These are phyloP conservation scores for Jacaranda mimosifolia DNA, from an alignment of 257 asterid species.

Conservation along the genomic window DNA sequence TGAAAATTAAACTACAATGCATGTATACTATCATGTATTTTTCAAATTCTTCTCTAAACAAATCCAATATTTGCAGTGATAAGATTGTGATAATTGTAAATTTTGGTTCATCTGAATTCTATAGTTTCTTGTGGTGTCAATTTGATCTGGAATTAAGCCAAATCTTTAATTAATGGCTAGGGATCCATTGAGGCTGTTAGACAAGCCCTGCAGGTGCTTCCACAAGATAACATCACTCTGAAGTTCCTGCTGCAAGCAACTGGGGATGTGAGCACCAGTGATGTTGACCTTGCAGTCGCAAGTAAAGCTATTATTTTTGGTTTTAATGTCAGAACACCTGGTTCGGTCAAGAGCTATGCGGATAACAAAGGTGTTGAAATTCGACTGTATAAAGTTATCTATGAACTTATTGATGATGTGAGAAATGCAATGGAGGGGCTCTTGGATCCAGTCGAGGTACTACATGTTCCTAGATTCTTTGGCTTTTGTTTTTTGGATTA, in stretches of 20 bases:
- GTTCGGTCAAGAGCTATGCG: slow-evolving; percentile 85
- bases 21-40: neutral
- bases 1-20: neutral
- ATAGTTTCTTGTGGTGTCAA: neutral
- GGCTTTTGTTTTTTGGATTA: slow-evolving; percentile 7
- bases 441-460: slow-evolving; percentile 91
- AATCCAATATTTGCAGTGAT: neutral
- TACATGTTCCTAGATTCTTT: slow-evolving; percentile 7
- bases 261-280: slow-evolving; percentile 91
- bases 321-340: slow-evolving; percentile 83
- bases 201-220: slow-evolving; percentile 95
- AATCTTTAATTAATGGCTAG: slow-evolving; percentile 47
- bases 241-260: slow-evolving; percentile 92
- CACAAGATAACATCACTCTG: slow-evolving; percentile 88
- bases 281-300: slow-evolving; percentile 95
- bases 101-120: neutral
- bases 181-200: slow-evolving; percentile 92
- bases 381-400: slow-evolving; percentile 81
- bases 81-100: slow-evolving; percentile 23
- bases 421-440: slow-evolving; percentile 98
- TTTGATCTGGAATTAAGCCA: slow-evolving; percentile 29
- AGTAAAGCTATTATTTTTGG: slow-evolving; percentile 89
- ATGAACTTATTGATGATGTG: slow-evolving; percentile 94
- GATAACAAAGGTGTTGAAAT: slow-evolving; percentile 81
- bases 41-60: neutral